Conservation (phyloP, 441 rosid species). For the Pelargonium cotyledonis region DNA sequence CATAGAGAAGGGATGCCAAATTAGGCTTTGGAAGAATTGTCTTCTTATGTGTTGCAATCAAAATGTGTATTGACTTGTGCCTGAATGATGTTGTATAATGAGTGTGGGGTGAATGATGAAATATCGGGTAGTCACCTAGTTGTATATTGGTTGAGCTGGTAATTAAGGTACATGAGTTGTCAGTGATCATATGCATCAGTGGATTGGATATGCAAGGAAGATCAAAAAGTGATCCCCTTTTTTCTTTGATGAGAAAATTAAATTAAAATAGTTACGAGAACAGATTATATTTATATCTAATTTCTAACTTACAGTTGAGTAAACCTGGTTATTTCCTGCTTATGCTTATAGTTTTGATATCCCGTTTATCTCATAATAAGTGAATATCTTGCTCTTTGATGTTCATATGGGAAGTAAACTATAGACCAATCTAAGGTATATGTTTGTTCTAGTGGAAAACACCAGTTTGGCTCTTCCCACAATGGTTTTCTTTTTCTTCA, state of each 20-base stretch:
- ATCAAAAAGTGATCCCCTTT: background rate
- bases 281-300: background rate
- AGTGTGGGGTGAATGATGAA: slow-evolving; percentile 54
- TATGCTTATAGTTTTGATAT: background rate
- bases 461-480: too few relatives aligned
- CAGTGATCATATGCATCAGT: background rate
- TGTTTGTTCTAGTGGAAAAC: background rate
- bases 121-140: slow-evolving; percentile 49
- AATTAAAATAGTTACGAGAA: background rate
- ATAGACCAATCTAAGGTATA: background rate
- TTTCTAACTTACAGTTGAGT: background rate
- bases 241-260: background rate
- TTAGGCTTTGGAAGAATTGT: slow-evolving; percentile 71
- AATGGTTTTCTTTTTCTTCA: too few relatives aligned
- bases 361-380: background rate
- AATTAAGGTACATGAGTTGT: slow-evolving; percentile 47
- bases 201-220: background rate
- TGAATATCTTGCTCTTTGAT: background rate
- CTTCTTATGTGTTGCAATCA: slow-evolving; percentile 59
- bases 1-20: slow-evolving; percentile 76
- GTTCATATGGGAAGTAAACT: too few relatives aligned
- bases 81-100: slow-evolving; percentile 52
- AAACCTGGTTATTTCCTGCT: background rate
- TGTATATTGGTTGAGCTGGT: slow-evolving; percentile 79
- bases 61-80: slow-evolving; percentile 53